Percentiles rank a stretch among this genome's conserved stretches.
These are phyloP conservation scores for Przewalskia tangutica DNA, from an alignment of 257 asterid species.

Conservation along the genomic window DNA sequence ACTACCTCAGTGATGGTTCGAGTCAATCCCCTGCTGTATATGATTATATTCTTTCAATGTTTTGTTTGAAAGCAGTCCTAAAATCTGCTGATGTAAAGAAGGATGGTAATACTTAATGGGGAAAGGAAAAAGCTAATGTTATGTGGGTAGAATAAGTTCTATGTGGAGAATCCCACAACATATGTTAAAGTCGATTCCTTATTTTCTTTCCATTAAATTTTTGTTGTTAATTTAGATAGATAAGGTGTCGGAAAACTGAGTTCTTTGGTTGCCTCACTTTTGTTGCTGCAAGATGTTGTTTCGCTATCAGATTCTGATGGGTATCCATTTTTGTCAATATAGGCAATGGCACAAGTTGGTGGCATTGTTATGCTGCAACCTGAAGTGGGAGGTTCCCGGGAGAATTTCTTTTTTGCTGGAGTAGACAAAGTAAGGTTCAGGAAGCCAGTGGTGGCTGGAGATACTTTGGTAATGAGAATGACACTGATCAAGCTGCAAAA, in stretches of 20 bases:
- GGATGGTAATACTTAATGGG: too few species aligned
- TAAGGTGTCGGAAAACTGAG: background rate
- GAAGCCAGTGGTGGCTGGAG: conserved; percentile 76
- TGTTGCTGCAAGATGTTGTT: background rate
- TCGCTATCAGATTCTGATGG: conserved; percentile 6
- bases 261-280: background rate
- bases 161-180: too few species aligned
- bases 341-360: conserved; percentile 99
- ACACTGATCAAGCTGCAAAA: conserved; percentile 65
- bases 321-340: conserved; percentile 8
- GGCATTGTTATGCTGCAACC: conserved; percentile 75
- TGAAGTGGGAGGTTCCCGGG: conserved; percentile 72
- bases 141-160: too few species aligned
- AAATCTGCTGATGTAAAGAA: too few species aligned
- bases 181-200: too few species aligned
- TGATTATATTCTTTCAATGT: too few species aligned
- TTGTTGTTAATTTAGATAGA: background rate
- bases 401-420: conserved; percentile 77
- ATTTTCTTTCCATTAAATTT: background rate
- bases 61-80: too few species aligned
- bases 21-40: too few species aligned
- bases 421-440: conserved; percentile 76
- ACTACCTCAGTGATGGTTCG: too few species aligned
- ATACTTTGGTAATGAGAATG: conserved; percentile 83
- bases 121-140: too few species aligned